Percentiles rank a stretch among this genome's conserved stretches.
These are phyloP conservation scores for Dimargaris xerosporica DNA, from an alignment of 192 early-diverging fungal genomes.

Conservation along the genomic window DNA sequence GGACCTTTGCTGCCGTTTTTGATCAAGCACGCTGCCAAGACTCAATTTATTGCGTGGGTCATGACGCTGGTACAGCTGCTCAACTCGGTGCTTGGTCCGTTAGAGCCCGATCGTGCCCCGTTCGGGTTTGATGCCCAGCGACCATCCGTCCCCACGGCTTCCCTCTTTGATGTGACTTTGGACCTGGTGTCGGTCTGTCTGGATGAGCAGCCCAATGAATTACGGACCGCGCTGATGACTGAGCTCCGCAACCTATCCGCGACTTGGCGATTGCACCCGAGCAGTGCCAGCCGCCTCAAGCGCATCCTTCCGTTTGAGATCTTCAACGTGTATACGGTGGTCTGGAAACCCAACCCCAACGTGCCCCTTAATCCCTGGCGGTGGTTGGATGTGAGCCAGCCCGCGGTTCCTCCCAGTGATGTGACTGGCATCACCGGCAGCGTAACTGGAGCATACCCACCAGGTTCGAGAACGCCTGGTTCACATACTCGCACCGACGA, in stretches of 20 bases:
- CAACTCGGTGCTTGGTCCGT: constrained; percentile 1
- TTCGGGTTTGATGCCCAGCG: neutral
- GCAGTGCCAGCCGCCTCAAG: neutral
- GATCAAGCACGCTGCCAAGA: neutral
- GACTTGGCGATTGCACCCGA: neutral
- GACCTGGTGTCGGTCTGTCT: constrained; percentile 6
- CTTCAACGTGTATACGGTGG: neutral
- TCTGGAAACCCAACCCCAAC: constrained; percentile 10
- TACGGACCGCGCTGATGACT: neutral
- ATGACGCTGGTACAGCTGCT: constrained; percentile 5
- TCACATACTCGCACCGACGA: too few species aligned
- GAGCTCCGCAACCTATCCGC: constrained; percentile 1
- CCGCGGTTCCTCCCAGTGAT: neutral
- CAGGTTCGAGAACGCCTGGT: neutral
- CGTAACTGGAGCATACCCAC: neutral
- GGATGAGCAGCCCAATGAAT: constrained; percentile 1
- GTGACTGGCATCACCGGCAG: neutral
- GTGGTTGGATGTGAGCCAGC: neutral
- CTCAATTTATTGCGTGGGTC: constrained; percentile 6
- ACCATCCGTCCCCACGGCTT: too few species aligned
- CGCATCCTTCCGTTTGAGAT: constrained; percentile 10
- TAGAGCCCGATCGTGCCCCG: neutral
- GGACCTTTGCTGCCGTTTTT: constrained; percentile 1
- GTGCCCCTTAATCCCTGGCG: constrained; percentile 8
- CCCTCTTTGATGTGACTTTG: constrained; percentile 4